Conservation (phyloP, 371 early-diverging fungal species). For the Haplosporangium sp. region DNA sequence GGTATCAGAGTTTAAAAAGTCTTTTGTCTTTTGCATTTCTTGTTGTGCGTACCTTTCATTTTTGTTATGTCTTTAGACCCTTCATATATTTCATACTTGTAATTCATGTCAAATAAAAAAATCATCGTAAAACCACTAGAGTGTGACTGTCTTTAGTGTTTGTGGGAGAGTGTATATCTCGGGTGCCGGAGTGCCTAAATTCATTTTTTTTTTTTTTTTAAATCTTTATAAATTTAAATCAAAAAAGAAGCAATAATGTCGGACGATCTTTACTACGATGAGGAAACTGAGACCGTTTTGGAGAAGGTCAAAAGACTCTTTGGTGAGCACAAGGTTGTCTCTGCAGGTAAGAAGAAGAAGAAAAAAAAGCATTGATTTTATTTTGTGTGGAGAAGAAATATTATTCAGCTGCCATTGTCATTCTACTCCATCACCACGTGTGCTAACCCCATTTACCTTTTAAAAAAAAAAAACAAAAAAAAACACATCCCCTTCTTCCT, state of each 20-base stretch:
- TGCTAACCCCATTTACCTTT: neutral
- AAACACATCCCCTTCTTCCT: neutral
- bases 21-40: conserved; percentile 1
- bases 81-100: conserved; percentile 1
- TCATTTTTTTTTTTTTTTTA: no score
- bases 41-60: neutral
- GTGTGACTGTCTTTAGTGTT: no score
- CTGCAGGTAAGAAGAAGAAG: conserved; percentile 28
- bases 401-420: no score
- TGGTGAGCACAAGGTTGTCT: conserved; percentile 48
- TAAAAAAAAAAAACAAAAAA: neutral
- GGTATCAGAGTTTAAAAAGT: conserved; percentile 35
- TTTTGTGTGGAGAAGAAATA: no score
- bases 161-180: no score
- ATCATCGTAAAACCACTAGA: no score
- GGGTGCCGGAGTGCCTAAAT: neutral
- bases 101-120: conserved; percentile 13
- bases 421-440: neutral
- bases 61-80: neutral
- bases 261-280: conserved; percentile 47
- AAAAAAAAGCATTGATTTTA: no score
- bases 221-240: no score
- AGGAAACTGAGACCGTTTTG: conserved; percentile 50
- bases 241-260: conserved; percentile 30
- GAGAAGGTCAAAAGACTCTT: conserved; percentile 53